phyloP scores from a whole-genome alignment of 306 rosid species.

The Rosa chinensis region DNA sequence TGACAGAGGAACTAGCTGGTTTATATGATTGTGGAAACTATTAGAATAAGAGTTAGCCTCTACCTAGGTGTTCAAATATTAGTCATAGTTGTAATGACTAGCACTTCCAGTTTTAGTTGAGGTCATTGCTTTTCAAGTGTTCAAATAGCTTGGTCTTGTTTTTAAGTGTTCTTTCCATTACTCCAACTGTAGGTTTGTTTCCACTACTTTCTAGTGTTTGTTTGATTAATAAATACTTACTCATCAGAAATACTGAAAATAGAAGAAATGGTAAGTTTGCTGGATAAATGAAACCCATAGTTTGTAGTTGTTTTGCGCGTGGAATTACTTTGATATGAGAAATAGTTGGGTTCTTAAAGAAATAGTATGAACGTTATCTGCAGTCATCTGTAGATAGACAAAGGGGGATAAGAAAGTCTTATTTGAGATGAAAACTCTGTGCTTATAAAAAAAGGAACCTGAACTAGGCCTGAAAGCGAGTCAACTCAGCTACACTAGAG shows the following conservation, averaged over 20 bases:
- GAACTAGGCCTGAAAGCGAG: background rate
- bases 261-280: background rate
- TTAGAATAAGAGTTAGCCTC: background rate
- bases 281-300: background rate
- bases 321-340: background rate
- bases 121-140: conserved; percentile 2
- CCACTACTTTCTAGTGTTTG: background rate
- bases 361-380: background rate
- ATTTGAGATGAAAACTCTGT: background rate
- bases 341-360: background rate
- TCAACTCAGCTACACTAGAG: background rate
- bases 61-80: background rate
- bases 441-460: background rate
- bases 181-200: background rate
- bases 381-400: background rate
- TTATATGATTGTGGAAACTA: background rate
- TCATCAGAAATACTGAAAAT: background rate
- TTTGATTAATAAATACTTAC: background rate
- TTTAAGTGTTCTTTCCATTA: background rate
- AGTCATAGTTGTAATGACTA: background rate
- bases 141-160: background rate
- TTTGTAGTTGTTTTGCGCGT: background rate
- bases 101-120: background rate
- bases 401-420: background rate
- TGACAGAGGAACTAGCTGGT: background rate